Base-by-base conservation (phyloP, 257 asterid species). In the Ballota nigra region DNA sequence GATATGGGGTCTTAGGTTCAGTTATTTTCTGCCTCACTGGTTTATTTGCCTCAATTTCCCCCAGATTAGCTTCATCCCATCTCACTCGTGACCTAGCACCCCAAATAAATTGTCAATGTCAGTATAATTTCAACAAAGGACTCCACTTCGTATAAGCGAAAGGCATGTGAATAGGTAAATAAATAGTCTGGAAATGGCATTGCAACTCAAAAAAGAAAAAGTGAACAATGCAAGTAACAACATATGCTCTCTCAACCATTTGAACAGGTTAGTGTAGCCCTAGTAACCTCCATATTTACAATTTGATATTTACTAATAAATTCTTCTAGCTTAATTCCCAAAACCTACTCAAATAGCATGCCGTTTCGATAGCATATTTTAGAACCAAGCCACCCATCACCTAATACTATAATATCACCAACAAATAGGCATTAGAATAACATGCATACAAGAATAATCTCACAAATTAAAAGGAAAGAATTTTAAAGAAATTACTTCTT, bases 1-100 rank as follows among this genome's bases (percentile, higher is more conserved):
- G 99, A 77, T 86, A 95, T 38, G 98, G 98, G 22, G 98, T 92
- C 95, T 92, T 90, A 13, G 98, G 98, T 82, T 92, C 98, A 20
- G 96, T 92, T 75, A 92, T 92, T 79, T 92, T 92, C 87, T 90
- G 98, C 76, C 98, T 88, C 62, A 84, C 97, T 24, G 98, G 98
- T 81, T 92, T 90, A 75, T 90, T 92, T 65, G 97, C 91, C 85
- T 95, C 99, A 45, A 95, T 95, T 78, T 95, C 97, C 26, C 85
- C 96, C 75, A 95, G 66, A 74, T 92, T 95, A 79, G 73, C 83
- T 81, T 95, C 99, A 77, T 95, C 82, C 99, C 98, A 92, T 74
- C 69, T 79, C 76, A 92, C 98, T 24, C 84, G 83, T 40, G 86
- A 70, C 88, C 96, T 93, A 79, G 66, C 55, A 79, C 80, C 62